Evolutionary conservation across 2,329 filamentous ascomycete genomes (phyloP).

Genomic region (Bipolaris bicolor): DNA sequence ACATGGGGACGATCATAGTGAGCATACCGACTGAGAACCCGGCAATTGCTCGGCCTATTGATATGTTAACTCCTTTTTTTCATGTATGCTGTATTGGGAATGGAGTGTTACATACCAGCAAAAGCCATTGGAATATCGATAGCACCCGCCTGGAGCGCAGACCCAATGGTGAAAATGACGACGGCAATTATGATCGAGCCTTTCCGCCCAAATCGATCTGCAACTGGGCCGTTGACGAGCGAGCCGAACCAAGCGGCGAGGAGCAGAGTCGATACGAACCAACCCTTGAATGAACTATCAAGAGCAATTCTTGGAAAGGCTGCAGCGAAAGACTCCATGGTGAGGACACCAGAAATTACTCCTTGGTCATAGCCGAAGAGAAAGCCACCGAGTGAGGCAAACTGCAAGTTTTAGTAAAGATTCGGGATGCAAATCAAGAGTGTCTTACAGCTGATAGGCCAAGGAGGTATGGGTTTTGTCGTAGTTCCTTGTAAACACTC

Average conservation of each 20-base stretch:
- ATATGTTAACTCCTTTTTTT: rapidly evolving
- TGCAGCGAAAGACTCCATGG: constrained; percentile 31
- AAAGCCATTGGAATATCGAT: constrained; percentile 27
- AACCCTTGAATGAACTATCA: constrained; percentile 30
- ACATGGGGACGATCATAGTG: constrained; percentile 33
- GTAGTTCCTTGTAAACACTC: constrained; percentile 28
- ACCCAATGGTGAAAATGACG: constrained; percentile 27
- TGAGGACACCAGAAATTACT: constrained; percentile 27
- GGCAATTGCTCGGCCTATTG: constrained; percentile 27
- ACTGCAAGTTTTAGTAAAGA: constrained; percentile 12
- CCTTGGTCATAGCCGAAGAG: constrained; percentile 34
- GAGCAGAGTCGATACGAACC: constrained; percentile 30
- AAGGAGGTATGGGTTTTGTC: constrained; percentile 29
- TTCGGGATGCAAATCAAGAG: rapidly evolving
- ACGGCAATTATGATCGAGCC: constrained; percentile 30
- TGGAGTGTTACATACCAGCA: constrained; percentile 14
- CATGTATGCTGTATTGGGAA: too few relatives aligned
- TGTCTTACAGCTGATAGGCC: constrained; percentile 22
- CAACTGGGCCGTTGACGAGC: constrained; percentile 32
- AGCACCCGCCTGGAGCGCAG: constrained; percentile 28
- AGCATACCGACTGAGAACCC: constrained; percentile 31
- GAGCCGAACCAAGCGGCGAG: constrained; percentile 30
- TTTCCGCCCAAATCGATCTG: constrained; percentile 29
- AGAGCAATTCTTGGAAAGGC: constrained; percentile 26
- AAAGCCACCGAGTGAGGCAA: constrained; percentile 28